Evolutionary conservation across 371 early-diverging fungal genomes (phyloP), one percentile per base, ranked within the genome.

Genomic region (Cokeromyces recurvatus): DNA sequence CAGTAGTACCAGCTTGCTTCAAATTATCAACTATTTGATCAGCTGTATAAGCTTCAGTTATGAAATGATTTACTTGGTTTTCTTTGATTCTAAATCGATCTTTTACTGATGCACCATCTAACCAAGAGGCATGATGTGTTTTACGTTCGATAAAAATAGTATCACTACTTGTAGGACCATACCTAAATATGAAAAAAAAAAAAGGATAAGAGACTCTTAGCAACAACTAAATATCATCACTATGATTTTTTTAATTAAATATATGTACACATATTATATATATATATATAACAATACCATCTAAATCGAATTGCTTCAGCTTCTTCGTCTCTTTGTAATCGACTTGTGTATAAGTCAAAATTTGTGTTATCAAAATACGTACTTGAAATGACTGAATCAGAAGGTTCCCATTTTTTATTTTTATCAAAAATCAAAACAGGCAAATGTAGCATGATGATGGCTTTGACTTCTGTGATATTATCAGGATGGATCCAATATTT

Each of bases 401-500:
- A 74, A 32, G 74, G 59, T 48, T 73, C 64, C 16, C 40, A 51
- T 23, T 62, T 75, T 72, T 63, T 83, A 62, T 85, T 85, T 46
- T 78, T 74, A 54, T 77, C 77, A 64, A 91, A 95, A 22, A 96
- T 77, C 48, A 95, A 77, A 24, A 97, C 91, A 10, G 98, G 98
- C 16, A 98, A 78, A 56, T 95, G 82, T 62, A 87, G 84, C 39
- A 95, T 77, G 48, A 98, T 90, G 56, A 80, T 72, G 35, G 85
- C 78, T 62, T 94, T 91, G 50, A 98, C 81, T 59, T 94, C 93
- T 48, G 89, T 89, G 36, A 98, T 85, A 67, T 98, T 94, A 64
- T 97, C 95, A 0, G 89, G 89, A 51, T 93, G 94, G 2, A 98
- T 90, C 97, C 97, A 97, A 69, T 94, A 98, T 73, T 96, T 91